Percentiles rank a stretch among this genome's conserved stretches.
phyloP scores from a whole-genome alignment of 2,329 filamentous ascomycete species.

The Penicillium olsonii region DNA sequence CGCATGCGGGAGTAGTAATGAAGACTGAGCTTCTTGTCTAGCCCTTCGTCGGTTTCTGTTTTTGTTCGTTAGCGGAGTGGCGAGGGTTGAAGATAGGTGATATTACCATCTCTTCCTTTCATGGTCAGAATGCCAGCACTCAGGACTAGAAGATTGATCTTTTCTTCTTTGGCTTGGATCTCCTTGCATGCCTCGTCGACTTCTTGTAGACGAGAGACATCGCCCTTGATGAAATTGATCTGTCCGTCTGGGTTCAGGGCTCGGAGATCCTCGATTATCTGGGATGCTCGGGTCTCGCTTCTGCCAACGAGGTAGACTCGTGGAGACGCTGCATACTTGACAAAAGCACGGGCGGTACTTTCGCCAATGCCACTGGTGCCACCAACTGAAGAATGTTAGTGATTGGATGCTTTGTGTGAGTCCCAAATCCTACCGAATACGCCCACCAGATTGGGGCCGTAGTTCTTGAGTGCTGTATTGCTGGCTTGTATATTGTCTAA shows the following conservation, averaged over 20 bases:
- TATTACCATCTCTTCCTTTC: constrained; percentile 18
- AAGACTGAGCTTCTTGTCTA: constrained; percentile 32
- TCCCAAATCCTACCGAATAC: constrained; percentile 50
- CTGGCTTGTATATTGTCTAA: constrained; percentile 8
- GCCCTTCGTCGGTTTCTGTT: constrained; percentile 34
- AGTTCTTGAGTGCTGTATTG: constrained; percentile 15
- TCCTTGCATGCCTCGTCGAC: constrained; percentile 53
- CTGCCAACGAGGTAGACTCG: constrained; percentile 57
- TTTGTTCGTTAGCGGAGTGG: constrained; percentile 4
- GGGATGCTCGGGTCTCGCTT: constrained; percentile 34
- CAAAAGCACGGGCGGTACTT: constrained; percentile 25
- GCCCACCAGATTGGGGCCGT: constrained; percentile 37
- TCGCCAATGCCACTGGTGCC: constrained; percentile 32
- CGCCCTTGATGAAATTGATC: constrained; percentile 51
- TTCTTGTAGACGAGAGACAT: constrained; percentile 53
- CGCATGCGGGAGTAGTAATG: constrained; percentile 39
- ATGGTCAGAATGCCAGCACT: constrained; percentile 25
- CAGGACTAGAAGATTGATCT: constrained; percentile 34
- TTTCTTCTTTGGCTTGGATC: constrained; percentile 39
- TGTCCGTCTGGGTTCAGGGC: constrained; percentile 47
- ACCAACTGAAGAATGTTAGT: constrained; percentile 18
- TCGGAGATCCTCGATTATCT: constrained; percentile 47
- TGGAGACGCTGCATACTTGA: constrained; percentile 43
- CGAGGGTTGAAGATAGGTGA: too few species aligned
- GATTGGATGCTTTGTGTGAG: constrained; percentile 33